Percentiles rank a stretch among this genome's conserved stretches.
Conservation (phyloP, 2,329 filamentous ascomycete species). For the Fusarium euwallaceae region DNA sequence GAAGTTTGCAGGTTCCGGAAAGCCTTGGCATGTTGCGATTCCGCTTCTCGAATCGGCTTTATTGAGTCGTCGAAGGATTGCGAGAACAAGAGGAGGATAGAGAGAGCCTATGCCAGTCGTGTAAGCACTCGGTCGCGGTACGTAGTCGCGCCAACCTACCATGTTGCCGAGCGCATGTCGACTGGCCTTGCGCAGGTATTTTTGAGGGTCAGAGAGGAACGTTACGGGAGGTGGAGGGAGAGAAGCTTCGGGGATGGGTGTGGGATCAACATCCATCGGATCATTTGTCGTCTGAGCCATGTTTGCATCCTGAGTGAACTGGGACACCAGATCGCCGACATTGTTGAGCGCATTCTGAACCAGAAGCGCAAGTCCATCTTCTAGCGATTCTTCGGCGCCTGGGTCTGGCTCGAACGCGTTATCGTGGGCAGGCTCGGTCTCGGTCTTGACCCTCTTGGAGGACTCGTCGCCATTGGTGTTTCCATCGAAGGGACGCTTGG, state of each 20-base stretch:
- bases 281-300: slow-evolving; percentile 45
- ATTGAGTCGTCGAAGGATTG: slow-evolving; percentile 55
- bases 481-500: slow-evolving; percentile 56
- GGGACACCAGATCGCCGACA: slow-evolving; percentile 54
- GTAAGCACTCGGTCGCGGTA: slow-evolving; percentile 25
- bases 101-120: slow-evolving; percentile 51
- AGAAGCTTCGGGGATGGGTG: slow-evolving; percentile 45
- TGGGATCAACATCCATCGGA: slow-evolving; percentile 52
- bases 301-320: slow-evolving; percentile 47
- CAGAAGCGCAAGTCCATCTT: slow-evolving; percentile 54
- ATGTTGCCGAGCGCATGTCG: slow-evolving; percentile 57
- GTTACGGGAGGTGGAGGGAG: slow-evolving; percentile 45
- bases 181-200: slow-evolving; percentile 55
- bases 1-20: slow-evolving; percentile 50
- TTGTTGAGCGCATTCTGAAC: slow-evolving; percentile 58
- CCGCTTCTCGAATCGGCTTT: slow-evolving; percentile 49
- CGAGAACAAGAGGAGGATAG: slow-evolving; percentile 55
- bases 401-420: slow-evolving; percentile 37
- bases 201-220: slow-evolving; percentile 54
- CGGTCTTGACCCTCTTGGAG: slow-evolving; percentile 53
- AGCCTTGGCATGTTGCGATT: slow-evolving; percentile 51
- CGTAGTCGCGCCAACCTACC: slow-evolving; percentile 49
- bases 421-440: slow-evolving; percentile 40
- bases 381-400: slow-evolving; percentile 48
- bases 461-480: slow-evolving; percentile 45